Evolutionary conservation across 2,329 filamentous ascomycete species (phyloP).

Genomic region (Fusarium sarcochroum): DNA sequence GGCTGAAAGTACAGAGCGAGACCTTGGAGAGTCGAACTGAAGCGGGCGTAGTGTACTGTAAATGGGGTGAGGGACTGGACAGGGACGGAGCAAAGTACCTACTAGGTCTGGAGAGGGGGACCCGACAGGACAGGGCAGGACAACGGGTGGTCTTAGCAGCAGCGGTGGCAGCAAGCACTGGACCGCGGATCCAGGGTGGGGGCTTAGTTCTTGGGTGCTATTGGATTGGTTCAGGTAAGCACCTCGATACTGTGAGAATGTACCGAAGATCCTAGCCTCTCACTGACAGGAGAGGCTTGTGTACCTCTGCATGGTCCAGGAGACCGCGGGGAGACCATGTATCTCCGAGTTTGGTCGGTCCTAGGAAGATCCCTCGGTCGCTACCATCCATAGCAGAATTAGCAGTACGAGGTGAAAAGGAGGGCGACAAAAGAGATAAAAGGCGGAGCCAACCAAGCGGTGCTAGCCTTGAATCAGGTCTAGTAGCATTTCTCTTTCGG

Average conservation of each 20-base stretch:
- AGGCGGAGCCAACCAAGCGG: slow-evolving; percentile 37
- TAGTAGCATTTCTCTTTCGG: slow-evolving; percentile 35
- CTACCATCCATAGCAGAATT: slow-evolving; percentile 20
- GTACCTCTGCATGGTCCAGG: slow-evolving; percentile 17
- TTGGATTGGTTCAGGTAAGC: slow-evolving; percentile 3
- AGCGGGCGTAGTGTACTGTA: slow-evolving; percentile 38
- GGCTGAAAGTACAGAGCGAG: slow-evolving; percentile 34
- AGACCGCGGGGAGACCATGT: slow-evolving; percentile 29
- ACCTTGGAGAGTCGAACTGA: slow-evolving; percentile 38
- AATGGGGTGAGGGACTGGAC: slow-evolving; percentile 28
- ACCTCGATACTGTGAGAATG: not conserved
- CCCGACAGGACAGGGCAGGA: slow-evolving; percentile 12
- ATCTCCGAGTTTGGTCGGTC: slow-evolving; percentile 33
- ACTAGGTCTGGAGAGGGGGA: slow-evolving; percentile 26
- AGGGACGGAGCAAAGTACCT: slow-evolving; percentile 34
- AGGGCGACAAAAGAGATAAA: slow-evolving; percentile 44
- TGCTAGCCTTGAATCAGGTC: slow-evolving; percentile 34
- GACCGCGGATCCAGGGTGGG: slow-evolving; percentile 28
- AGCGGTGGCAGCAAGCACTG: slow-evolving; percentile 38
- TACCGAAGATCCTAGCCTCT: slow-evolving; percentile 20
- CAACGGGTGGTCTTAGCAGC: slow-evolving; percentile 36
- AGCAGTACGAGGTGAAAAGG: slow-evolving; percentile 35
- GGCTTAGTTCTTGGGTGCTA: not conserved
- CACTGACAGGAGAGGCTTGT: slow-evolving; percentile 23
- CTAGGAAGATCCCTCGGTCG: slow-evolving; percentile 36